These are phyloP conservation scores for Ammopiptanthus mongolicus DNA, from an alignment of 306 rosid species.

Conservation along the genomic window DNA sequence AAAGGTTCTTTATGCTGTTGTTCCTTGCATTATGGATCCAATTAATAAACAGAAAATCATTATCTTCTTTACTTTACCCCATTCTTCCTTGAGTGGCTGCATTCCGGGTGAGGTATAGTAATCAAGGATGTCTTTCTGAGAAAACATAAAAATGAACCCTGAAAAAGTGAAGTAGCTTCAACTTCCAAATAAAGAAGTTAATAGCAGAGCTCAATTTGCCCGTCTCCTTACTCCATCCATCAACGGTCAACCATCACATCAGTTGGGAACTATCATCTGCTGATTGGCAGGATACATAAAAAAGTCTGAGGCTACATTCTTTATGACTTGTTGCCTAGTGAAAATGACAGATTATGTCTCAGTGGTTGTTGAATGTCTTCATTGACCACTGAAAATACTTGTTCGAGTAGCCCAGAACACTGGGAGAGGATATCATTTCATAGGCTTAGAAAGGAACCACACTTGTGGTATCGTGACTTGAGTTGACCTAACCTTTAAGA, in stretches of 20 bases:
- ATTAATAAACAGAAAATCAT: neutral
- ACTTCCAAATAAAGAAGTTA: conserved; percentile 2
- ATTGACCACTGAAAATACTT: neutral
- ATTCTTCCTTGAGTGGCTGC: neutral
- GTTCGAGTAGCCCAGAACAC: neutral
- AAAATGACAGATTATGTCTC: neutral
- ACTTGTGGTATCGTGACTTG: neutral
- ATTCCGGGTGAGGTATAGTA: neutral
- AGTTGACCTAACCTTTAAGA: neutral
- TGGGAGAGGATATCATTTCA: neutral
- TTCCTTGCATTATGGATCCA: neutral
- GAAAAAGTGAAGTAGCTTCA: neutral
- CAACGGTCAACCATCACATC: neutral
- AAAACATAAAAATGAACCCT: neutral
- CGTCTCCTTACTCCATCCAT: neutral
- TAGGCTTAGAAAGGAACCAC: neutral
- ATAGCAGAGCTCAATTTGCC: neutral
- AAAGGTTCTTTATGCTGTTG: neutral
- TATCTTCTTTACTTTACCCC: neutral
- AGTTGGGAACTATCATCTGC: neutral
- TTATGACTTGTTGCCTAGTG: neutral
- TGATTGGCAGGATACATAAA: neutral
- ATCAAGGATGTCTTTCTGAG: neutral
- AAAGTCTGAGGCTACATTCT: neutral
- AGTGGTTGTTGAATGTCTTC: neutral